Conservation (phyloP, 345 rosid genomes). For the Linum lewisii region DNA sequence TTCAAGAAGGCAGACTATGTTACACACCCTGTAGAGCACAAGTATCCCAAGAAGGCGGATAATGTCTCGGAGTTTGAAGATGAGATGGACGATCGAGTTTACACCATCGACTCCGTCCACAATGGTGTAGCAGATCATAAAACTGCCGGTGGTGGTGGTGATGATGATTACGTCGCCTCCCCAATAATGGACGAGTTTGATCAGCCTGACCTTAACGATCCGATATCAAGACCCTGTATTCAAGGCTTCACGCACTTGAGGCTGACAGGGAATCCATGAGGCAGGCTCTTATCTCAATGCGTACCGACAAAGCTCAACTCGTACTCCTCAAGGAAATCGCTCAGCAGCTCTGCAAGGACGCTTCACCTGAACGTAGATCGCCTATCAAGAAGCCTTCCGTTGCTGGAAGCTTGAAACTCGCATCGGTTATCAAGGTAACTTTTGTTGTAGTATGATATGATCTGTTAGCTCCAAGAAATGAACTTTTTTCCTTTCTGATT, state of each 20-base stretch:
- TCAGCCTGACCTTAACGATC: conserved; percentile 51
- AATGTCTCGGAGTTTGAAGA: conserved; percentile 51
- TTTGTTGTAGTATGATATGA: background rate
- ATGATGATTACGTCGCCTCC: conserved; percentile 41
- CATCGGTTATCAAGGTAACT: conserved; percentile 68
- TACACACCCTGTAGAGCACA: conserved; percentile 30
- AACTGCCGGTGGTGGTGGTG: conserved; percentile 24
- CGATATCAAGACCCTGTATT: conserved; percentile 67
- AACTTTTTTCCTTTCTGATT: background rate
- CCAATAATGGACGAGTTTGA: conserved; percentile 29
- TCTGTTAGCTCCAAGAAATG: background rate
- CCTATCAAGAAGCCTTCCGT: conserved; percentile 40
- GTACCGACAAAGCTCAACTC: conserved; percentile 81
- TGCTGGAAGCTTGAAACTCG: conserved; percentile 35
- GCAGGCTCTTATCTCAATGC: conserved; percentile 80
- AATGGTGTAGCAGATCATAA: conserved; percentile 39
- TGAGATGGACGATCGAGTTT: conserved; percentile 73
- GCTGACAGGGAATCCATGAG: conserved; percentile 98
- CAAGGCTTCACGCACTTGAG: conserved; percentile 91
- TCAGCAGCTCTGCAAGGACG: conserved; percentile 76
- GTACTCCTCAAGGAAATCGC: conserved; percentile 89
- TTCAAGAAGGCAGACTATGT: conserved; percentile 40
- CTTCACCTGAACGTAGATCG: conserved; percentile 43
- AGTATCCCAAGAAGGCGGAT: conserved; percentile 31
- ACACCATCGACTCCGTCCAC: conserved; percentile 77